Evolutionary conservation across 139 green algal genomes (phyloP), one percentile per base, ranked within the genome.

Genomic region (Tetraselmis chui): DNA sequence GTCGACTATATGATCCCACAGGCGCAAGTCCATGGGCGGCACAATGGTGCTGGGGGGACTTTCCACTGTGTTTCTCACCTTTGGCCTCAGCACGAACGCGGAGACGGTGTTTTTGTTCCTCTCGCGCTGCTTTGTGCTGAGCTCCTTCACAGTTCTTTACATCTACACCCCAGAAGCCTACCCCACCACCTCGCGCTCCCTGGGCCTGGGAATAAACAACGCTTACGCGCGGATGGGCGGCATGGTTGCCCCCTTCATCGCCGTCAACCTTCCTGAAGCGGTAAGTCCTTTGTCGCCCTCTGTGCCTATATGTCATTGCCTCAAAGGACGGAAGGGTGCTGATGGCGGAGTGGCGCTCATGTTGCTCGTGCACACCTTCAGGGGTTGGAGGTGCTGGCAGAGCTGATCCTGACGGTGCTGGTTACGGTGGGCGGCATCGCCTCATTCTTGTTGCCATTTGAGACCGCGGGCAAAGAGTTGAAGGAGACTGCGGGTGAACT

Each of bases 161-260:
- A 84, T 94, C 0, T 95, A 93, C 80, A 90, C 94, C 0, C 91
- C 94, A 30, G 92, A 97, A 89, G 75, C 94, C 27, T 96, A 93
- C 82, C 89, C 93, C 0, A 97, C 94, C 27, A 32, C 76, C 23
- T 88, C 95, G 30, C 85, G 94, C 1, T 82, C 89, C 0, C 89
- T 93, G 31, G 93, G 89, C 0, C 81, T 97, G 75, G 92, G 93
- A 1, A 67, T 96, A 0, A 89, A 80, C 86, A 96, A 93, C 77
- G 85, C 88, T 23, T 92, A 86, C 45, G 82, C 77, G 29, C 59
- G 91, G 0, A 79, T 96, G 18, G 93, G 90, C 25, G 93, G 92
- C 31, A 81, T 96, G 31, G 23, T 93, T 26, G 87, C 88, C 1
- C 90, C 93, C 32, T 95, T 90, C 84, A 80, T 91, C n/a, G 92